These are phyloP conservation scores for Cupressus sempervirens DNA, from an alignment of 75 land plant genomes.

Conservation along the genomic window DNA sequence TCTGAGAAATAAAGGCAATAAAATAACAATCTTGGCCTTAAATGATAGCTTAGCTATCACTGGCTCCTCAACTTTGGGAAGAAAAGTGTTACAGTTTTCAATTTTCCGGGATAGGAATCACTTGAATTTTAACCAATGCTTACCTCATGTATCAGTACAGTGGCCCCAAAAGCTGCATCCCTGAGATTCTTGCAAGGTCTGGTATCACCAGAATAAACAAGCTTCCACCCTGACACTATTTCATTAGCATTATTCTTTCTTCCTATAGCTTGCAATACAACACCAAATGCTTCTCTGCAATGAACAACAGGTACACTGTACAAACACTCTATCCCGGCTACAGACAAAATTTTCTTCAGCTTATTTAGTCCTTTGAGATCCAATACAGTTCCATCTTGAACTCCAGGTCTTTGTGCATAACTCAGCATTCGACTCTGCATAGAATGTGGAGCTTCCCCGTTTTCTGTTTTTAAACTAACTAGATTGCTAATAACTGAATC, in stretches of 20 bases:
- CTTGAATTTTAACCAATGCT: constrained; percentile 14
- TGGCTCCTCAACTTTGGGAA: neutral
- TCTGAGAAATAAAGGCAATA: neutral
- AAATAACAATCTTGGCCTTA: neutral
- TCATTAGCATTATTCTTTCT: constrained; percentile 40
- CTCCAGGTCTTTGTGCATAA: constrained; percentile 54
- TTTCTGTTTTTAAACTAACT: neutral
- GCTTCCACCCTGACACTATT: constrained; percentile 84
- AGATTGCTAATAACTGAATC: constrained; percentile 22
- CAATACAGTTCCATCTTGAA: constrained; percentile 27
- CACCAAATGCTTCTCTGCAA: constrained; percentile 92
- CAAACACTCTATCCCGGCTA: constrained; percentile 65
- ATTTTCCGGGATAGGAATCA: neutral
- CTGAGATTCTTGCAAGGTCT: constrained; percentile 82
- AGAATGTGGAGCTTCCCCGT: constrained; percentile 1
- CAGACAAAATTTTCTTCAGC: constrained; percentile 45
- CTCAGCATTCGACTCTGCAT: constrained; percentile 52
- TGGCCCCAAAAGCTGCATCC: constrained; percentile 89
- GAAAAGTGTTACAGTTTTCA: neutral
- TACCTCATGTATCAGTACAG: constrained; percentile 95
- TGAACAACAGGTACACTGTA: constrained; percentile 87
- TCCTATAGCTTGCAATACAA: constrained; percentile 60
- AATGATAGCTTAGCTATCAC: neutral
- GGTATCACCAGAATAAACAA: constrained; percentile 98
- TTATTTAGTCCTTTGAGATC: constrained; percentile 44